phyloP scores from a whole-genome alignment of 176 grass and related monocot species.

The Rhynchospora tenuis region DNA sequence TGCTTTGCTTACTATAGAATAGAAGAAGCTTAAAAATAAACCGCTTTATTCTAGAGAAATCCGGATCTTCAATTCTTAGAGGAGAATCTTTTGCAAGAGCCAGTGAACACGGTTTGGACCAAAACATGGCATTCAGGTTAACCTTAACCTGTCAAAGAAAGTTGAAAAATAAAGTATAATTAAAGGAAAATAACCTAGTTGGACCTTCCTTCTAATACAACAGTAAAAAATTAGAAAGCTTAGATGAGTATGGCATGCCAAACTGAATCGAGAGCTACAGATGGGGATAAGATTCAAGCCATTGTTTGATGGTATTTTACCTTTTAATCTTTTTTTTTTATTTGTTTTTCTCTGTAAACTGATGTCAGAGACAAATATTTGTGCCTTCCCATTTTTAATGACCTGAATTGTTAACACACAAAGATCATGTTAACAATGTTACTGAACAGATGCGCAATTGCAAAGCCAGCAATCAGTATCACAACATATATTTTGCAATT shows the following conservation, averaged over 20 bases:
- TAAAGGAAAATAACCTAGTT: not conserved
- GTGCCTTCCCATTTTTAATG: not conserved
- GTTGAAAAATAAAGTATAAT: not conserved
- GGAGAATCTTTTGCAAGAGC: conserved; percentile 76
- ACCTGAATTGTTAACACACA: not conserved
- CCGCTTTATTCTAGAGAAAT: conserved; percentile 55
- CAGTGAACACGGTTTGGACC: conserved; percentile 86
- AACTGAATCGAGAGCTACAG: no score
- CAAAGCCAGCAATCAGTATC: not conserved
- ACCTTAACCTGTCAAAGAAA: conserved; percentile 60
- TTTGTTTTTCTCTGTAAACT: not conserved
- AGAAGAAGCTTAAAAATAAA: conserved; percentile 68
- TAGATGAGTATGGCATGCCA: not conserved
- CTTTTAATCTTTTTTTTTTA: not conserved
- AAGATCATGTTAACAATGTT: not conserved
- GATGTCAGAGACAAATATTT: not conserved
- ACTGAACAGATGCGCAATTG: not conserved
- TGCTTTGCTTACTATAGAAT: conserved; percentile 99
- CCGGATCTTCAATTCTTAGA: conserved; percentile 65
- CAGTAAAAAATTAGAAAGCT: not conserved
- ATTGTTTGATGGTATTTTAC: not conserved
- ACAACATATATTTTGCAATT: not conserved
- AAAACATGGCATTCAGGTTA: conserved; percentile 76
- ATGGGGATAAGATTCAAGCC: not conserved
- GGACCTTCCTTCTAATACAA: not conserved